phyloP scores from a whole-genome alignment of 106 monocot species.

The Acorus gramineus region DNA sequence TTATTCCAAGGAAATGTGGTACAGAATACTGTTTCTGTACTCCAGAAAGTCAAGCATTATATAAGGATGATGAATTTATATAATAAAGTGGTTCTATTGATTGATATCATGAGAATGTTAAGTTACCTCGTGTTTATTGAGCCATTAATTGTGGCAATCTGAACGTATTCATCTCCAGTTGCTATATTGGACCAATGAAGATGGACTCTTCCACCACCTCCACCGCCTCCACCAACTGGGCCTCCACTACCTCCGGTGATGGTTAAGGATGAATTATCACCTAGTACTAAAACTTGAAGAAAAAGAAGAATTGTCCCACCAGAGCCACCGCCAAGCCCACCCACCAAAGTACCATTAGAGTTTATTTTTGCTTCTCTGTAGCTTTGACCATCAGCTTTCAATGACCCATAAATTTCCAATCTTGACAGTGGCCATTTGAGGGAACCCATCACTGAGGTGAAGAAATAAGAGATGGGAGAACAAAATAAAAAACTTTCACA shows the following conservation, averaged over 20 bases:
- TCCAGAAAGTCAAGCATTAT: no score
- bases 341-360: slow-evolving; percentile 33
- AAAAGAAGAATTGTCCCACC: slow-evolving; percentile 89
- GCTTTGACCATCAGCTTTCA: slow-evolving; percentile 78
- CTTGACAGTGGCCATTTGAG: slow-evolving; percentile 82
- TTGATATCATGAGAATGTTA: not conserved
- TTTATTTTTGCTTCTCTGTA: slow-evolving; percentile 14
- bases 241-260: slow-evolving; percentile 71
- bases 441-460: slow-evolving; percentile 77
- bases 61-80: no score
- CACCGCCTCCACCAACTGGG: slow-evolving; percentile 74
- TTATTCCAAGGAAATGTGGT: no score
- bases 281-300: slow-evolving; percentile 43
- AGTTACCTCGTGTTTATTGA: slow-evolving; percentile 61
- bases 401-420: slow-evolving; percentile 60
- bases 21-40: no score
- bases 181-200: slow-evolving; percentile 92
- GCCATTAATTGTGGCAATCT: slow-evolving; percentile 75
- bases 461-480: not conserved
- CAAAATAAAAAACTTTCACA: no score
- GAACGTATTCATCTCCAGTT: slow-evolving; percentile 78
- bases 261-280: slow-evolving; percentile 60
- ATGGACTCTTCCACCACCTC: slow-evolving; percentile 87
- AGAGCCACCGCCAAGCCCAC: slow-evolving; percentile 87
- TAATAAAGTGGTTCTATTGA: not conserved